Evolutionary conservation across 345 rosid species (phyloP), one percentile per base, ranked within the genome.

Genomic region (Syzygium grande): DNA sequence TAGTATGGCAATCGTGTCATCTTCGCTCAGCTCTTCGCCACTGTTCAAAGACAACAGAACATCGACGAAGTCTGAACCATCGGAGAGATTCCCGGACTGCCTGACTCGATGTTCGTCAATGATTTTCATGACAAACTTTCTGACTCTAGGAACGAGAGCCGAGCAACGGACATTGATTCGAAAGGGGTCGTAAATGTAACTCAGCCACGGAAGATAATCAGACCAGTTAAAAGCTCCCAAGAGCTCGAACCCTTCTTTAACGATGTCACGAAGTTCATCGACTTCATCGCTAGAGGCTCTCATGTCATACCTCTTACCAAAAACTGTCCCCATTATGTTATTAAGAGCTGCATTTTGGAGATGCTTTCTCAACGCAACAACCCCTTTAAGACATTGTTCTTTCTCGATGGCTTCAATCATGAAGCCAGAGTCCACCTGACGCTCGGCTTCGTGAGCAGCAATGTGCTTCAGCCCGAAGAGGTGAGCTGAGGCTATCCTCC

Each of bases 201-300:
- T 87, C n/a, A 93, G 63, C 94, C 93, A 94, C 14, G 95, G 95
- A 41, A 93, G 87, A 89, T 90, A 89, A 86, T 94, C 96, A 4
- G 93, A 94, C 93, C 94, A 94, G n/a, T 94, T 94, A 88, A 94
- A 93, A 51, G 96, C 91, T 7, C 96, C 95, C 90, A 94, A 83
- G 17, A 93, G 87, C 53, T 92, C 95, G 87, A 93, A 94, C 52
- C 96, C 95, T 89, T 93, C 95, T 51, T 89, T 89, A 1, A 94
- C 93, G 51, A 94, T 90, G n/a, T 89, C 91, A 41, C 86, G 73
- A 51, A 94, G 87, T 59, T 89, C 93, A 43, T 89, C 84, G 1
- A 88, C 89, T 85, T 90, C 94, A 3, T 38, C 85, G n/a, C n/a
- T 51, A 12, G 27, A 23, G 63, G 87, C 13, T 22, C 9, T 10